Evolutionary conservation across 352 stramenopile genomes (phyloP).

Genomic region (Globisporangium echinulatum): DNA sequence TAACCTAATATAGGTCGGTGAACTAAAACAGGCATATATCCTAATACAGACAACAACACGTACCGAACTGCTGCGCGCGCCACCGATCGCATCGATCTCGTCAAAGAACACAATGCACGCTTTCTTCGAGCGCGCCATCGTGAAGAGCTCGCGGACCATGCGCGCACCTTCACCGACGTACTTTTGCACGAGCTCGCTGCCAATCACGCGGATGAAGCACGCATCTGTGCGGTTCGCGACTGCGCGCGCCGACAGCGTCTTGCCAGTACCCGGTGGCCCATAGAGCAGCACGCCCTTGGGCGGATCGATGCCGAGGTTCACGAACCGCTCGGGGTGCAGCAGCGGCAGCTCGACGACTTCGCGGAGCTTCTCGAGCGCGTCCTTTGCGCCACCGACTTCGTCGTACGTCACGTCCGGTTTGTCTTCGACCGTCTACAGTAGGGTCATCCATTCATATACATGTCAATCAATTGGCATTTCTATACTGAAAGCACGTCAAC

Average conservation of each 20-base stretch:
- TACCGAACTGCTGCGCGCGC: constrained; percentile 72
- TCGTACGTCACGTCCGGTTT: constrained; percentile 99
- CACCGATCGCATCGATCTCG: constrained; percentile 98
- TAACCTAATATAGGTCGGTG: not conserved
- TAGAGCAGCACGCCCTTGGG: constrained; percentile 99
- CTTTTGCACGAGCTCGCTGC: constrained; percentile 98
- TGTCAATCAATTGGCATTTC: constrained; percentile 1
- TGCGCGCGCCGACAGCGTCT: constrained; percentile 95
- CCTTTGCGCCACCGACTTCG: constrained; percentile 98
- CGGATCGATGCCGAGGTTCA: constrained; percentile 98
- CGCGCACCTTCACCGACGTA: constrained; percentile 98
- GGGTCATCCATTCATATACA: not conserved
- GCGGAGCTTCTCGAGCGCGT: constrained; percentile 97
- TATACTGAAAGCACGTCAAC: constrained; percentile 2
- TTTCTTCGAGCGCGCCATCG: constrained; percentile 98
- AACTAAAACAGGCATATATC: not conserved
- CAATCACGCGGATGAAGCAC: constrained; percentile 99
- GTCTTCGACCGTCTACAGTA: constrained; percentile 98
- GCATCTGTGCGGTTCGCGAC: constrained; percentile 99
- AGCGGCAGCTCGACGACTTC: constrained; percentile 98
- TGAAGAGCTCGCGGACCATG: constrained; percentile 99
- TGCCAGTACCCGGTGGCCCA: constrained; percentile 95
- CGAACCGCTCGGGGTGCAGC: constrained; percentile 97
- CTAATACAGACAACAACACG: constrained; percentile 2
- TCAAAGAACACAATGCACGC: constrained; percentile 99